These are phyloP conservation scores for Eimeria acervulina DNA, from an alignment of 169 alveolate genomes.

Conservation along the genomic window DNA sequence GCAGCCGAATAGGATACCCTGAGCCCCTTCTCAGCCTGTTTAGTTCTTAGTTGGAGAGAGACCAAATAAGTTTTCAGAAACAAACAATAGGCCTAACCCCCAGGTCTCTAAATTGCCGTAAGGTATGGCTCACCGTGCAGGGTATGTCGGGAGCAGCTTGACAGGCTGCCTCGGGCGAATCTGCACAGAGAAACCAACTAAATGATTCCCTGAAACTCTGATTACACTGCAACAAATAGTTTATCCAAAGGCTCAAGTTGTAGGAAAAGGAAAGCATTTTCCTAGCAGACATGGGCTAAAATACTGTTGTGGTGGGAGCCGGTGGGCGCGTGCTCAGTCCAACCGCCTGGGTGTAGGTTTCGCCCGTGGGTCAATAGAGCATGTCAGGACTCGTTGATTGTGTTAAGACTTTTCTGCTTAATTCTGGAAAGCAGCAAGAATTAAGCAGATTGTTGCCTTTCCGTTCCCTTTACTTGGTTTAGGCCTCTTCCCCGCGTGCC, in stretches of 20 bases:
- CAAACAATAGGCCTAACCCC: background rate
- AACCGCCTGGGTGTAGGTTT: background rate
- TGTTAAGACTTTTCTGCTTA: slow-evolving; percentile 1
- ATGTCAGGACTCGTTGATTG: background rate
- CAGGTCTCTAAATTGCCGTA: background rate
- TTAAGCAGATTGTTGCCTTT: background rate
- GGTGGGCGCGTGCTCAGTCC: background rate
- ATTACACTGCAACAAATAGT: background rate
- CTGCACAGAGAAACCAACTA: background rate
- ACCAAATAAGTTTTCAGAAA: background rate
- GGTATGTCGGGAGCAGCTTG: background rate
- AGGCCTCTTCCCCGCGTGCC: background rate
- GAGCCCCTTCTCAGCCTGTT: background rate
- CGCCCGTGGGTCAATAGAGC: slow-evolving; percentile 11
- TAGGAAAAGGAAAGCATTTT: background rate
- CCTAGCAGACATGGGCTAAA: background rate
- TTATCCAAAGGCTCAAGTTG: background rate
- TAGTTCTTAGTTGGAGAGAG: background rate
- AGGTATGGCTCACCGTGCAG: background rate
- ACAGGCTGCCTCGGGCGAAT: background rate
- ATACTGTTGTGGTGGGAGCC: background rate
- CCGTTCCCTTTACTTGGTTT: background rate
- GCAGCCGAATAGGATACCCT: background rate
- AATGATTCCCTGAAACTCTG: background rate
- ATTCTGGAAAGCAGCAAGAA: background rate